Base-by-base conservation (phyloP, 108 stramenopile genomes). In the Schizochytrium sp. region DNA sequence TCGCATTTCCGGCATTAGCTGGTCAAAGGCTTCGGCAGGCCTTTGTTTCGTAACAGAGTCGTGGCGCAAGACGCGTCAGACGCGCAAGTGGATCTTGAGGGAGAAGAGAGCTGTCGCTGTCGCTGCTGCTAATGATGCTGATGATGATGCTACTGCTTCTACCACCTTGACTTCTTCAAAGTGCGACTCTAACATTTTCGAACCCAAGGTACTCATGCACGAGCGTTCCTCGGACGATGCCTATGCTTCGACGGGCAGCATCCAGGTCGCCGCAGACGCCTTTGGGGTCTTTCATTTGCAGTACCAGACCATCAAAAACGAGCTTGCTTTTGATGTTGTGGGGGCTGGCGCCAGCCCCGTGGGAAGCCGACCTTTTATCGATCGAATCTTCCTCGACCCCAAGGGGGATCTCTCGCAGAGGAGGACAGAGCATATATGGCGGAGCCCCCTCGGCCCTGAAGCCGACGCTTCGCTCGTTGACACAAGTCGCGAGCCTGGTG, bases 341-440 rank as follows among this genome's bases (percentile, higher is more conserved):
- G 93, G 93, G 5, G 55, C 90, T 3, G 93, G 93, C 29, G 93
- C 93, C 10, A 92, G 91, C 72, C 87, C 89, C 25, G 57, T 92
- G 58, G 93, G 93, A 16, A 91, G 91, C 87, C 89, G 93, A 21
- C 93, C 93, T 8, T 93, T 93, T 60, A 88, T 91, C 4, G 93
- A 93, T 72, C 29, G 91, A 23, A 59, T 91, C 12, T 91, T 89
- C 44, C 89, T 93, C 87, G 87, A 90, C n/a, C 44, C 29, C 6
- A 87, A 89, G 18, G 72, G 69, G 28, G 88, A 72, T 8, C 63
- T 41, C 29, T 91, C 90, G 5, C 89, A 72, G 58, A 89, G 43
- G 4, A 43, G 76, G n/a, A 83, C 28, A 12, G 76, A 53, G 25
- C 76, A 91, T 69, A 57, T 93, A 41, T 93, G 93, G 93, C 87